Base-by-base conservation (phyloP, 306 rosid genomes). In the Canavalia gladiata region DNA sequence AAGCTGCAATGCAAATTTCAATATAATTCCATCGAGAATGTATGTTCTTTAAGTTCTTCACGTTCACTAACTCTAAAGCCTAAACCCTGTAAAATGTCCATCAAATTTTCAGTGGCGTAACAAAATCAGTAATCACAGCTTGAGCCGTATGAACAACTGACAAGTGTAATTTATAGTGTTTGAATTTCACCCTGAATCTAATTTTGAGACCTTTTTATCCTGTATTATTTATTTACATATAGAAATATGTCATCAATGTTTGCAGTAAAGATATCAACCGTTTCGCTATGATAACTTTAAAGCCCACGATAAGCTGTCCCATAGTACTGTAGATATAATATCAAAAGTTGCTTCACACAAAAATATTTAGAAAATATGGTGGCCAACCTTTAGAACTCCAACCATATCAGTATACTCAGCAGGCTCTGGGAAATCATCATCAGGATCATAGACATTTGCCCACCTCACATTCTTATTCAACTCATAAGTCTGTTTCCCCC, bases 391-490 rank as follows among this genome's bases (percentile, higher is more conserved):
- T 7, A 92, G 81, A 78, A 89, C 12, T 81, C 97, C 97, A 79
- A 92, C 67, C 92, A 91, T 91, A 76, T 95, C 95, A 81, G 92
- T 87, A 13, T 90, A 95, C 31, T 91, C 93, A 5, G 97, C 97
- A 46, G 92, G 97, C 43, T 93, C 93, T 29, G 95, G 96, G 78
- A 69, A 90, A 3, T 83, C 76, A 52, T 95, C 89, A 39, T 93
- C 97, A 72, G 76, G 87, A 55, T 93, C 99, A 86, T 90, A 95
- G 2, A 54, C 97, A 89, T 73, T 83, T 2, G 97, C 90, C 91
- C 92, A 91, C 74, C 97, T 86, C 83, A 95, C 97, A 86, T 92
- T 92, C 88, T 92, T 95, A 50, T 91, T 95, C 89, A 95, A 13
- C 82, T 95, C 97, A 34, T 85, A 91, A 66, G 89, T 60, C 76